Percentiles rank a stretch among this genome's conserved stretches.
phyloP scores from a whole-genome alignment of 2,329 filamentous ascomycete species.

The Colletotrichum tamarilloi region DNA sequence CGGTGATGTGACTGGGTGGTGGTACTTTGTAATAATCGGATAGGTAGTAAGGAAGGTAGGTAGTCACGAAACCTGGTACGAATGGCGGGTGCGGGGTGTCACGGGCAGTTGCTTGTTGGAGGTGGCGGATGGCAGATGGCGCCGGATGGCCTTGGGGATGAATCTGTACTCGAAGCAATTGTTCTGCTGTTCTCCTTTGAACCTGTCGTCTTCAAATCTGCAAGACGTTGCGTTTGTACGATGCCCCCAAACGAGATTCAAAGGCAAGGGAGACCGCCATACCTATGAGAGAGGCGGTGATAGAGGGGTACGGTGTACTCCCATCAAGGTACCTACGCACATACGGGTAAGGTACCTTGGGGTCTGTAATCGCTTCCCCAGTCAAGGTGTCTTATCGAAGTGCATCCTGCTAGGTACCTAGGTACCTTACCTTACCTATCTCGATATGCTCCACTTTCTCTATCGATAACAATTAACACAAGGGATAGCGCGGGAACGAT shows the following conservation, averaged over 20 bases:
- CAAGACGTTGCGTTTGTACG: not conserved
- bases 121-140: not conserved
- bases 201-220: not conserved
- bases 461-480: conserved; percentile 7
- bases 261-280: not conserved
- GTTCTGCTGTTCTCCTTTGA: not conserved
- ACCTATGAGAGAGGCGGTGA: not conserved
- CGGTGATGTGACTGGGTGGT: not conserved
- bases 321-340: not conserved
- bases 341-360: not conserved
- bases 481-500: not conserved
- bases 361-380: conserved; percentile 2
- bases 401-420: conserved; percentile 2
- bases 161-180: not conserved
- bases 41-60: not conserved
- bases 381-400: conserved; percentile 26
- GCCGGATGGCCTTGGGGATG: not conserved
- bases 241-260: not conserved
- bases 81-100: conserved; percentile 17
- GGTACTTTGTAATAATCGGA: too few species aligned
- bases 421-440: not conserved
- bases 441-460: not conserved
- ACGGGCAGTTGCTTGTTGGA: not conserved
- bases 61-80: conserved; percentile 13
- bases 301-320: not conserved